Evolutionary conservation across 2,329 filamentous ascomycete species (phyloP).

Genomic region (Ophiostoma populinum): DNA sequence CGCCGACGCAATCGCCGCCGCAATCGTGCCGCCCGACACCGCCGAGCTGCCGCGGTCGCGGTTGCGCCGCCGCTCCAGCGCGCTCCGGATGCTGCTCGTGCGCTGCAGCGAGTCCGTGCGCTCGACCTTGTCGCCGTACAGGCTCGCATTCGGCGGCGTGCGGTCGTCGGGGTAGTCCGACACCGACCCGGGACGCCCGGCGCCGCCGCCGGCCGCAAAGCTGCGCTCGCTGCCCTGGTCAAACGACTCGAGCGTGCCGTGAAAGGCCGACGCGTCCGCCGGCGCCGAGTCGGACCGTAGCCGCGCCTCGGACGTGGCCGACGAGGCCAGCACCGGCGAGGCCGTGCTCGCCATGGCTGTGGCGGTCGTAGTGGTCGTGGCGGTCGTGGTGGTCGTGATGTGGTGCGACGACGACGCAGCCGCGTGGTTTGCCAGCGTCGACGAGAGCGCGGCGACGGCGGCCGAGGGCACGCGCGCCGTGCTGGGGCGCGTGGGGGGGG

Average conservation of each 20-base stretch:
- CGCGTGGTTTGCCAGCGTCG: background rate
- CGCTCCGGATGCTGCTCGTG: constrained; percentile 50
- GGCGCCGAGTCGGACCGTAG: constrained; percentile 42
- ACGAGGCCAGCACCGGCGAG: background rate
- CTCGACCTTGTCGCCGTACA: constrained; percentile 38
- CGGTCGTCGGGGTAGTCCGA: constrained; percentile 31
- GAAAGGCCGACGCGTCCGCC: constrained; percentile 19
- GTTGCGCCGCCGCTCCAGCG: constrained; percentile 44
- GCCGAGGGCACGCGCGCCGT: background rate
- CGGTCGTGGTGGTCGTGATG: too few relatives aligned
- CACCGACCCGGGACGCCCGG: constrained; percentile 27
- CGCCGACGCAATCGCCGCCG: constrained; percentile 53
- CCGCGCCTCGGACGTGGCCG: constrained; percentile 23
- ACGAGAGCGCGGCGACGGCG: background rate
- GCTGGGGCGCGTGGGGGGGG: background rate
- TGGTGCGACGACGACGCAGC: too few relatives aligned
- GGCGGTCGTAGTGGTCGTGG: background rate
- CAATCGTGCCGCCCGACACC: constrained; percentile 45
- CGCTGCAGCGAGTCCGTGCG: constrained; percentile 34
- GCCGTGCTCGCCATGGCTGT: constrained; percentile 21
- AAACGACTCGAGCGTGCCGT: background rate
- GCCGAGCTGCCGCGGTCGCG: constrained; percentile 62
- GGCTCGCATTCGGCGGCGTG: constrained; percentile 47
- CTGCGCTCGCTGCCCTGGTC: constrained; percentile 6
- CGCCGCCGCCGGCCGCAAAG: background rate